Evolutionary conservation across 352 stramenopile genomes (phyloP).

Genomic region (Pythium grandisporangium): DNA sequence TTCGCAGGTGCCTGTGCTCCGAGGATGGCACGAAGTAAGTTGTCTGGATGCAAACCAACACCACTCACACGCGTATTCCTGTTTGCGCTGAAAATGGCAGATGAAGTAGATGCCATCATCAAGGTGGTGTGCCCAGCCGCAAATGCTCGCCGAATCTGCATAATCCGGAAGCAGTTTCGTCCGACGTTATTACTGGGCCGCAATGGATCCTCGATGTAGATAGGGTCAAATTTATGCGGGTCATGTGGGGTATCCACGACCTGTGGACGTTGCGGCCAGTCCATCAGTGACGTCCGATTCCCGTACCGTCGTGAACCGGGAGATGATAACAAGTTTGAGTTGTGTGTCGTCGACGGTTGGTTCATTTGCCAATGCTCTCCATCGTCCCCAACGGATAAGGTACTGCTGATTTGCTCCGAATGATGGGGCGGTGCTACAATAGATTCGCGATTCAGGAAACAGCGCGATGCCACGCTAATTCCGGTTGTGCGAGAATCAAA

Average conservation of each 20-base stretch:
- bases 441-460: conserved; percentile 75
- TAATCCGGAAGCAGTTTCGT: conserved; percentile 94
- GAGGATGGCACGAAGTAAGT: conserved; percentile 68
- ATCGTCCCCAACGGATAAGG: conserved; percentile 57
- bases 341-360: conserved; percentile 31
- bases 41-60: conserved; percentile 67
- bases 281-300: conserved; percentile 51
- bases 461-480: conserved; percentile 80
- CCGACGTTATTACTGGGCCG: conserved; percentile 93
- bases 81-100: conserved; percentile 43
- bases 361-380: conserved; percentile 50
- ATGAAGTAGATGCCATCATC: conserved; percentile 45
- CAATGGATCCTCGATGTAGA: conserved; percentile 95
- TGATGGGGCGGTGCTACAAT: conserved; percentile 12
- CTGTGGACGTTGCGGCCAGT: conserved; percentile 30
- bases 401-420: too few relatives aligned
- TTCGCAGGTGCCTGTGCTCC: conserved; percentile 43
- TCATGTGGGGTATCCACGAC: conserved; percentile 63
- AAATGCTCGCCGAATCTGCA: conserved; percentile 77
- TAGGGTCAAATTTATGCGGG: conserved; percentile 88
- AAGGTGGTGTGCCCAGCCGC: conserved; percentile 62
- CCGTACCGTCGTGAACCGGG: conserved; percentile 53
- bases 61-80: conserved; percentile 45
- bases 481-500: conserved; percentile 88
- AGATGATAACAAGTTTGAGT: conserved; percentile 41